Conservation (phyloP, 306 rosid genomes). For the Betula pendula region DNA sequence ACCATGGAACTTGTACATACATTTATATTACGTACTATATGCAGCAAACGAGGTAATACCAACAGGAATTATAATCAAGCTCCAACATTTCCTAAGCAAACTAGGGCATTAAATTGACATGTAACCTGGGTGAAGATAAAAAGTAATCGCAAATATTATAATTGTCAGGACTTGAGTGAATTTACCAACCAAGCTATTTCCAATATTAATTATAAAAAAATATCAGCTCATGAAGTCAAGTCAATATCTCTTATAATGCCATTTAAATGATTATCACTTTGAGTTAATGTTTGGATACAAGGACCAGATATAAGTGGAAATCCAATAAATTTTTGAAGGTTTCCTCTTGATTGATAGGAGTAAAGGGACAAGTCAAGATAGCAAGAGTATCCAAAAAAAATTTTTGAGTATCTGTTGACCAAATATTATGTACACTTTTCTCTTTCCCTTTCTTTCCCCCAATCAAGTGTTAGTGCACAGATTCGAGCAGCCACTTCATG, state of each 20-base stretch:
- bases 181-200: too few relatives aligned
- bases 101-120: background rate
- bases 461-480: too few relatives aligned
- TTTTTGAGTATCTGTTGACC: too few relatives aligned
- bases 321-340: background rate
- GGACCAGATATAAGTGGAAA: background rate
- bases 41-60: background rate
- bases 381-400: too few relatives aligned
- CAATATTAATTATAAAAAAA: too few relatives aligned
- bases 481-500: background rate
- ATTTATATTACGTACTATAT: background rate
- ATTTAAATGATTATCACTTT: background rate
- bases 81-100: background rate
- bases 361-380: background rate
- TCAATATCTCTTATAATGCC: background rate
- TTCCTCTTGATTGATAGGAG: background rate
- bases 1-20: background rate
- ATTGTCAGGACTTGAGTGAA: background rate
- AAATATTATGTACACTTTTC: background rate
- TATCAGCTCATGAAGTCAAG: background rate
- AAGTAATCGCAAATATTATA: too few relatives aligned
- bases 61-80: background rate
- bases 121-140: background rate
- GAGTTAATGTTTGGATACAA: background rate
- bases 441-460: background rate